Evolutionary conservation across 177 flowering plant species (phyloP), one percentile per base, ranked within the genome.

Genomic region (Vitis hybrid): DNA sequence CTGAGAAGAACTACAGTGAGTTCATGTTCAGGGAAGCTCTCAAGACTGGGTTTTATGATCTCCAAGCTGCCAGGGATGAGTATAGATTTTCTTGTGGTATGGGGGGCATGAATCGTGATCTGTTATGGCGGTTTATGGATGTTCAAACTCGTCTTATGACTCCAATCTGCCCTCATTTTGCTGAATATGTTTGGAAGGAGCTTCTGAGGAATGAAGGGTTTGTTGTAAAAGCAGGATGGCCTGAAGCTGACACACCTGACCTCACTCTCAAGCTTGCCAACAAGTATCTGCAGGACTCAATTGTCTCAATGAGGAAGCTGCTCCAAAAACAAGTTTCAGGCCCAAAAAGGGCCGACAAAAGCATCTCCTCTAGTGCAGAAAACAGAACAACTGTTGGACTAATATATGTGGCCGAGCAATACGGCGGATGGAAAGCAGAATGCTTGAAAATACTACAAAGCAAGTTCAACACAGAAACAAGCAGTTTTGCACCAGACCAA

Each of bases 151-250:
- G 93, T 1, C 83, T 94, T 17, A 80, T 94, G 9, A 76, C 95
- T 49, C 98, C 98, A 39, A 86, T 94, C 10, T 92, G 97, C 71
- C 98, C 98, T 0, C 98, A 94, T 66, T 94, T 88, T 77, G 92
- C 87, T 1, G 98, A 94, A 63, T 82, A 83, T 74, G 90, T 88
- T 6, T 94, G 98, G 97, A 82, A 83, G 68, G 88, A 77, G 70
- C 79, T 91, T 62, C 75, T 94, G 85, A 88, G 84, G 77, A 91
- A 83, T 74, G 84, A 86, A 18, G 94, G 93, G 2, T 86, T 84
- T 80, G 93, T 75, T 2, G 75, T 94, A 6, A 91, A 79, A 60
- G 93, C 90, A 13, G 97, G 97, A 1, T 92, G 91, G 92, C 98
- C 98, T 17, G 65, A 26, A 13, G 86, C 85, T 19, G 87, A 80